Evolutionary conservation across 2,329 filamentous ascomycete genomes (phyloP).

Genomic region (Ceratocystis cubensis): DNA sequence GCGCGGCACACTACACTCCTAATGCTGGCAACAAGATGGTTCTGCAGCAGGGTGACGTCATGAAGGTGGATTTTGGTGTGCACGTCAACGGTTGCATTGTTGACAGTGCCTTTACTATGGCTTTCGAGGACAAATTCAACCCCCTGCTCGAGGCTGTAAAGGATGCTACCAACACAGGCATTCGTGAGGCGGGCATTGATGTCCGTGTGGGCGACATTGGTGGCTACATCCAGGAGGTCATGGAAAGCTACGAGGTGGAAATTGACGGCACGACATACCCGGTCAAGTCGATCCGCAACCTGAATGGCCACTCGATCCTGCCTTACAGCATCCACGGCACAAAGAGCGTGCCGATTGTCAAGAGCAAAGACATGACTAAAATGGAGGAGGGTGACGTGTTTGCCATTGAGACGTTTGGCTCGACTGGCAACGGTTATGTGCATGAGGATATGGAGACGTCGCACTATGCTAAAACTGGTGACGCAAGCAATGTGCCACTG

Average conservation of each 20-base stretch:
- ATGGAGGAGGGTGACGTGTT: slow-evolving; percentile 79
- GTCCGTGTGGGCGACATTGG: slow-evolving; percentile 63
- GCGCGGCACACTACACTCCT: slow-evolving; percentile 66
- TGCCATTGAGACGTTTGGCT: slow-evolving; percentile 73
- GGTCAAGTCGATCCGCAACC: slow-evolving; percentile 58
- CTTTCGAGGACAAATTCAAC: slow-evolving; percentile 64
- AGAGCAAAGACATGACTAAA: slow-evolving; percentile 62
- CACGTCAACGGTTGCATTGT: slow-evolving; percentile 71
- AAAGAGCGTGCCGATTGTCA: slow-evolving; percentile 71
- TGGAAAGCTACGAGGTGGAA: slow-evolving; percentile 67
- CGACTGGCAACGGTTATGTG: slow-evolving; percentile 65
- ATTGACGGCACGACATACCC: slow-evolving; percentile 55
- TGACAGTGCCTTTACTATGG: slow-evolving; percentile 68
- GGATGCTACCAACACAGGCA: slow-evolving; percentile 71
- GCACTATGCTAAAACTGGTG: slow-evolving; percentile 60
- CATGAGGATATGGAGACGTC: slow-evolving; percentile 68
- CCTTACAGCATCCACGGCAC: slow-evolving; percentile 67
- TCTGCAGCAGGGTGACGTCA: slow-evolving; percentile 58
- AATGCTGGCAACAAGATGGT: slow-evolving; percentile 70
- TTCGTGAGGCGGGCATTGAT: slow-evolving; percentile 69
- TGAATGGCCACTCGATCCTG: slow-evolving; percentile 65
- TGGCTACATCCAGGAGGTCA: slow-evolving; percentile 58
- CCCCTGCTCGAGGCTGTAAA: slow-evolving; percentile 60
- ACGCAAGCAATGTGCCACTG: slow-evolving; percentile 47
- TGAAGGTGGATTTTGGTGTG: slow-evolving; percentile 74